Conservation (phyloP, 148 eudicot genomes). For the Polygonum aviculare region DNA sequence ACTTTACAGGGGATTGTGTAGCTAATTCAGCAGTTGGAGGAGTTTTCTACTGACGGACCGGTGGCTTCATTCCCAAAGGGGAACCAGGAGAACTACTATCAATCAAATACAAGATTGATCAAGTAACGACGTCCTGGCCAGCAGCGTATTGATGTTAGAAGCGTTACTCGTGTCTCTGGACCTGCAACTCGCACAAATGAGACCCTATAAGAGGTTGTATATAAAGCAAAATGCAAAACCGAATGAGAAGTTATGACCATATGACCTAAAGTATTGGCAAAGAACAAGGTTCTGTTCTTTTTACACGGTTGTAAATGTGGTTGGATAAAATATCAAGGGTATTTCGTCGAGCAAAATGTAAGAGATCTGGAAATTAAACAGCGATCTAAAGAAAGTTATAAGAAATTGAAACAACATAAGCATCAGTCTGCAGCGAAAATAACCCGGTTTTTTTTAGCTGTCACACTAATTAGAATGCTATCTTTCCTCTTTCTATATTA, state of each 20-base stretch:
- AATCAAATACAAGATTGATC: background rate
- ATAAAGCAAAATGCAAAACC: background rate
- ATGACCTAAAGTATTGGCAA: too few species aligned
- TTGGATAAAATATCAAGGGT: background rate
- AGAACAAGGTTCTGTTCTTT: too few species aligned
- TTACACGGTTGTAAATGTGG: background rate
- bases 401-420: background rate
- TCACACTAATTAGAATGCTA: too few species aligned
- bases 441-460: background rate
- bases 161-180: background rate
- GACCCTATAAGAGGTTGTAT: too few species aligned
- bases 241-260: background rate
- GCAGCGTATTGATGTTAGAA: background rate
- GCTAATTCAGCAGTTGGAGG: background rate
- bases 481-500: too few species aligned
- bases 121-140: background rate
- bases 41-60: slow-evolving; percentile 5
- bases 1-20: slow-evolving; percentile 3
- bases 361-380: background rate
- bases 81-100: background rate
- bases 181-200: background rate
- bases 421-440: too few species aligned
- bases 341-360: too few species aligned
- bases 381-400: background rate
- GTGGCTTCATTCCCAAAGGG: slow-evolving; percentile 5